Evolutionary conservation across 1,284 basidiomycete genomes (phyloP).

Genomic region (Melanopsichium pennsylvanicum): DNA sequence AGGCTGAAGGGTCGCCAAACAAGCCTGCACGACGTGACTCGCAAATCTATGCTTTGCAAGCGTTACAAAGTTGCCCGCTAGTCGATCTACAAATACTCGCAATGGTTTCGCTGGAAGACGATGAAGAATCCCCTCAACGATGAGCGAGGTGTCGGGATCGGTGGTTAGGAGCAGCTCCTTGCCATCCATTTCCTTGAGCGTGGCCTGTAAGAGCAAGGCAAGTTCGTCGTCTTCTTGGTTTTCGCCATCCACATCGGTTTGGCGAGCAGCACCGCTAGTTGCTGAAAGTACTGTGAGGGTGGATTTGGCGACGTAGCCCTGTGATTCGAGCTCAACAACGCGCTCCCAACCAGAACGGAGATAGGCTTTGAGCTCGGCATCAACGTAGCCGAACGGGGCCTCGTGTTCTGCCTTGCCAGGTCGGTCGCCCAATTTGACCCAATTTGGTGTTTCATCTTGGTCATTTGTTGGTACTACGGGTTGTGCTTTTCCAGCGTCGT

Average conservation of each 20-base stretch:
- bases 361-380: slow-evolving; percentile 58
- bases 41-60: slow-evolving; percentile 61
- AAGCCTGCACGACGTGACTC: slow-evolving; percentile 58
- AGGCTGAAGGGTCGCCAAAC: slow-evolving; percentile 44
- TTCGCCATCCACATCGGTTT: slow-evolving; percentile 8
- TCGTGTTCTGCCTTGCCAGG: slow-evolving; percentile 35
- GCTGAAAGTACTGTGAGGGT: slow-evolving; percentile 20
- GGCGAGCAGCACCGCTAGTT: not conserved
- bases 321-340: slow-evolving; percentile 35
- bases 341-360: slow-evolving; percentile 41
- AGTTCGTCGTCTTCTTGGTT: slow-evolving; percentile 46
- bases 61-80: slow-evolving; percentile 49
- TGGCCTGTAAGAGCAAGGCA: slow-evolving; percentile 55
- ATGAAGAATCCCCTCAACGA: slow-evolving; percentile 56
- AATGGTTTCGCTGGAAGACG: slow-evolving; percentile 50
- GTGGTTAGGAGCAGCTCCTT: slow-evolving; percentile 60
- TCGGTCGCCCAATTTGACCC: slow-evolving; percentile 33
- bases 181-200: slow-evolving; percentile 59
- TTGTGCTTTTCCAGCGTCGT: too few species aligned
- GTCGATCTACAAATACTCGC: slow-evolving; percentile 60
- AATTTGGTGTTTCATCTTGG: slow-evolving; percentile 24
- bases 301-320: slow-evolving; percentile 26
- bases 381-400: slow-evolving; percentile 61
- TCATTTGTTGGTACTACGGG: not conserved
- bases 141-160: slow-evolving; percentile 59